Evolutionary conservation across 345 rosid genomes (phyloP).

Genomic region (Pseudoturritis turrita): DNA sequence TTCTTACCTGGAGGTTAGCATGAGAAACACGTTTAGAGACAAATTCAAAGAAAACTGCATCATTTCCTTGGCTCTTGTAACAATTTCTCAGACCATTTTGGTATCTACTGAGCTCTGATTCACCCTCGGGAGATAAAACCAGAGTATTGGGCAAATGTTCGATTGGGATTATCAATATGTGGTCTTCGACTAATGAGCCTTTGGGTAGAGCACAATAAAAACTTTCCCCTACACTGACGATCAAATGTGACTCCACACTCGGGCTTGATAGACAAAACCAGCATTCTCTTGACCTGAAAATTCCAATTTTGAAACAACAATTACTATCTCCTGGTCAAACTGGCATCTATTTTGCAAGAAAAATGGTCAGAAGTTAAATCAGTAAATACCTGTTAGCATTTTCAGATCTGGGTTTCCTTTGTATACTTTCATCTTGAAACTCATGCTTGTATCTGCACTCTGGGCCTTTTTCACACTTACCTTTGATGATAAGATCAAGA

Average conservation of each 20-base stretch:
- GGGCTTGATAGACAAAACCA: conserved; percentile 94
- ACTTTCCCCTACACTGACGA: conserved; percentile 68
- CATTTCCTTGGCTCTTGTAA: conserved; percentile 58
- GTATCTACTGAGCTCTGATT: conserved; percentile 60
- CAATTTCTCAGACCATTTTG: conserved; percentile 59
- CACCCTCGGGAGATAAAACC: conserved; percentile 46
- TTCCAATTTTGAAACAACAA: conserved; percentile 20
- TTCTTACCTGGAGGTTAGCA: conserved; percentile 86
- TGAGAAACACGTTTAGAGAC: conserved; percentile 68
- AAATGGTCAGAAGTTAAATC: conserved; percentile 2
- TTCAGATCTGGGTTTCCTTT: conserved; percentile 45
- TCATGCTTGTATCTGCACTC: conserved; percentile 86
- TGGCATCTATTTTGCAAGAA: conserved; percentile 7
- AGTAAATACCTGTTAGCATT: conserved; percentile 49
- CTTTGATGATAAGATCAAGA: conserved; percentile 88
- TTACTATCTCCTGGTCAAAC: conserved; percentile 14
- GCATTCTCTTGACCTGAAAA: conserved; percentile 67
- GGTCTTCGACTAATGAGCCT: conserved; percentile 78
- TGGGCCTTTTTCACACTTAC: conserved; percentile 90
- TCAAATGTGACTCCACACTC: conserved; percentile 66
- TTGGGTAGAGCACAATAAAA: conserved; percentile 84
- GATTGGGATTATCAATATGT: conserved; percentile 63
- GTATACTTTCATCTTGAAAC: conserved; percentile 53
- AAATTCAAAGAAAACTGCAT: conserved; percentile 82
- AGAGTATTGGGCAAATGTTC: conserved; percentile 75